Base-by-base conservation (phyloP, 805 yeast species). In the Myxozyma kluyveri region DNA sequence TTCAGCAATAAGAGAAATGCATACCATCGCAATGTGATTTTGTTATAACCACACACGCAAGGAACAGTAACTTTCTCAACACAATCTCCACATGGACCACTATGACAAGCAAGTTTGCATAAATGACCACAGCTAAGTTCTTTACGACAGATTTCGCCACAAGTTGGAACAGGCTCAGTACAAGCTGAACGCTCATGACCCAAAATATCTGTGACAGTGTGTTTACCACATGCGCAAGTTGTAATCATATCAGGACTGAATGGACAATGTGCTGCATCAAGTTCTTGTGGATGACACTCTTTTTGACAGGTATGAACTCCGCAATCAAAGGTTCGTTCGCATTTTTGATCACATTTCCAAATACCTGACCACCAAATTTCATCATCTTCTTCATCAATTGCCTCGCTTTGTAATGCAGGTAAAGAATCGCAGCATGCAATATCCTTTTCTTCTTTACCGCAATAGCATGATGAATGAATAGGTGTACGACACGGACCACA, bases 191-290 rank as follows among this genome's bases (percentile, higher is more conserved):
- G 75, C 19, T 37, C 49, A 5, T 65, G 57, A 5, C 67, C 69
- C 2, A 69, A 62, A 12, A 77, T 52, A 0, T 72, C 72, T 1
- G 64, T 64, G 7, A 83, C 72, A 3, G 64, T 60, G 1, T 81
- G 76, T 62, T 84, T 82, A 1, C 96, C 96, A 73, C 97, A 89
- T 33, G 84, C 85, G 69, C 97, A 89, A 1, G 79, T 76, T 24
- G 72, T 77, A n/a, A 83, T 67, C 1, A 69, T 57, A 17, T 73
- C 69, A 0, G 96, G 95, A 3, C 86, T 72, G 40, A 73, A 71
- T 10, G 84, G 85, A 69, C 97, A 89, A 23, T 67, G 66, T 66
- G 68, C 63, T 12, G 61, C 60, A 5, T 63, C 63, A 51, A 75
- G 68, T 0, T 71, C 58, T 19, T 76, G 71, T 0, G 84, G 75